Base-by-base conservation (phyloP, 768 basidiomycete genomes). In the Auricularia sp. region DNA sequence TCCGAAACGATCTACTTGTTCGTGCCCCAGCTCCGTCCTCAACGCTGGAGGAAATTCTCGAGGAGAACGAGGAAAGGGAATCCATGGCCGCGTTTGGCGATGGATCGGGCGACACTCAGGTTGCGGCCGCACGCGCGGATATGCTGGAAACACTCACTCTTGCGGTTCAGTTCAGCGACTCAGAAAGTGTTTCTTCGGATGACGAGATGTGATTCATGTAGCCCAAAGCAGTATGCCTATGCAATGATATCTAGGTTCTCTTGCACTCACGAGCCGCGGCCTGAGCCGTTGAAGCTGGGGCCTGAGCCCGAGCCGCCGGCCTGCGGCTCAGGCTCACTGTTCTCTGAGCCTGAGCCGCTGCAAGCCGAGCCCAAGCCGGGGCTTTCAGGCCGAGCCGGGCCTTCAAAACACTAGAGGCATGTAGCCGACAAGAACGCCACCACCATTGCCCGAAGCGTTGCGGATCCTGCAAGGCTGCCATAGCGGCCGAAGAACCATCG, bases 401-500 rank as follows among this genome's bases (percentile, higher is more conserved):
- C 13, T 39, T 39, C 13, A 39, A 39, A 39, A 7, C 37, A 39
- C 37, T 39, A 39, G 37, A 39, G 37, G 70, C 70, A 75, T 73
- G 59, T 73, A 75, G 8, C 72, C 71, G 11, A 75, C 7, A 0
- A 76, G 65, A 11, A 74, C 62, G 14, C 74, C 73, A 8, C 75
- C 75, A 11, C 75, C 75, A 65, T 76, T 76, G 16, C 75, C 75
- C 24, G 75, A 74, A 0, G 68, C 73, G 65, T 76, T 76, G 18
- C 71, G 62, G 21, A 76, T 73, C 7, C 68, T 10, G 35, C 68
- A 24, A 44, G 74, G 75, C 33, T 73, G 72, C 65, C 68, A 74
- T 5, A 66, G 67, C 10, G 72, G 54, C 0, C 71, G 72, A 8
- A 74, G 24, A 3, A 75, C 36, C 67, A 75, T 72, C 0, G 73